A percentile compares a stretch with the other conserved stretches of the same genome.
Conservation (phyloP, 108 stramenopile genomes). For the Fistulifera solaris region DNA sequence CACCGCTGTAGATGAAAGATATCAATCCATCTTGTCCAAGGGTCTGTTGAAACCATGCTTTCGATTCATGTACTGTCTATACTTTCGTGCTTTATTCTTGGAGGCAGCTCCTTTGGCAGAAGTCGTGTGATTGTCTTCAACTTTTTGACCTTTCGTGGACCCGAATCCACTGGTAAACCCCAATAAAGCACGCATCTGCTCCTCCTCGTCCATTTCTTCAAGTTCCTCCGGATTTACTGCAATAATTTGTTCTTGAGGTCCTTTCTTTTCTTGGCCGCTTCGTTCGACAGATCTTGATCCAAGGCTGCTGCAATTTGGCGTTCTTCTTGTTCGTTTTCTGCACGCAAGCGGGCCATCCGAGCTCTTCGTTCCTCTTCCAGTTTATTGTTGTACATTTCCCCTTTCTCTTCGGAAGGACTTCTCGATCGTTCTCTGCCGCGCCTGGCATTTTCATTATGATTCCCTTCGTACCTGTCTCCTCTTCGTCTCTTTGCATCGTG, state of each 20-base stretch:
- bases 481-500: too few species aligned
- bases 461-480: too few species aligned
- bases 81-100: constrained; percentile 90
- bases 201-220: constrained; percentile 45
- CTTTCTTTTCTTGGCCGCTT: constrained; percentile 8
- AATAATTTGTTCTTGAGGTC: constrained; percentile 30
- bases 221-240: constrained; percentile 41
- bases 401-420: too few species aligned
- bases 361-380: constrained; percentile 22
- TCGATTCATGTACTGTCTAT: constrained; percentile 98
- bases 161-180: constrained; percentile 89
- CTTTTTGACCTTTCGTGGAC: constrained; percentile 83
- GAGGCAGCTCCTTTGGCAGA: constrained; percentile 85
- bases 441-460: too few species aligned
- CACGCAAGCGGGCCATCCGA: constrained; percentile 73
- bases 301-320: constrained; percentile 11
- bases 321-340: constrained; percentile 68
- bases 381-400: too few species aligned
- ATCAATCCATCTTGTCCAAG: constrained; percentile 82
- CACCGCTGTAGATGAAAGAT: neutral
- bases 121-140: constrained; percentile 83
- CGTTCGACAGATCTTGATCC: neutral
- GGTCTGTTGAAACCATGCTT: constrained; percentile 89
- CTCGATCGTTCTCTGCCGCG: too few species aligned
- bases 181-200: constrained; percentile 80